These are phyloP conservation scores for Pseudocercospora vitis DNA, from an alignment of 2,329 filamentous ascomycete species.

Conservation along the genomic window DNA sequence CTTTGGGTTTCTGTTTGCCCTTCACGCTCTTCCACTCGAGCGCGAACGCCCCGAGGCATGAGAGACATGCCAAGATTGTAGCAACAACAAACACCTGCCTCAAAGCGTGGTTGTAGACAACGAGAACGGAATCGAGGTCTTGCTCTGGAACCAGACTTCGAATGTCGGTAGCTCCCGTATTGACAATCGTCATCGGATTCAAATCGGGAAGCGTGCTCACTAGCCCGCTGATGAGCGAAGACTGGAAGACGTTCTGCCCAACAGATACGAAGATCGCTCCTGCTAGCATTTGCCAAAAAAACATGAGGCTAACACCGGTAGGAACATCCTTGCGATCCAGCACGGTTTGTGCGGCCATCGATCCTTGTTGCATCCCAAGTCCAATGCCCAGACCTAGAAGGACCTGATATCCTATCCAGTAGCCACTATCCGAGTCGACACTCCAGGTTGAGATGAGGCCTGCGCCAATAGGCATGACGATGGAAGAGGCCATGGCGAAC, in stretches of 20 bases:
- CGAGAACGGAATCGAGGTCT: constrained; percentile 19
- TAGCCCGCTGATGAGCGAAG: constrained; percentile 20
- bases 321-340: constrained; percentile 42
- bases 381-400: constrained; percentile 49
- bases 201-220: constrained; percentile 16
- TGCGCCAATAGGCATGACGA: constrained; percentile 46
- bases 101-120: constrained; percentile 35
- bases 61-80: constrained; percentile 23
- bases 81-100: constrained; percentile 33
- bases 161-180: constrained; percentile 36
- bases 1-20: constrained; percentile 29
- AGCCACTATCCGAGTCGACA: constrained; percentile 38
- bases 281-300: constrained; percentile 47
- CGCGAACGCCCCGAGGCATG: constrained; percentile 26
- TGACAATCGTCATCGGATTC: constrained; percentile 24
- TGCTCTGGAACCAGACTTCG: constrained; percentile 28
- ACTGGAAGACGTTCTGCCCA: constrained; percentile 38
- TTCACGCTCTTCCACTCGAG: constrained; percentile 35
- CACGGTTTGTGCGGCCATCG: constrained; percentile 43
- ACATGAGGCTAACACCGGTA: constrained; percentile 41
- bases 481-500: constrained; percentile 42
- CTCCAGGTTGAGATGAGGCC: constrained; percentile 48
- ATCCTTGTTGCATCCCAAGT: constrained; percentile 43
- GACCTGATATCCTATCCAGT: constrained; percentile 54
- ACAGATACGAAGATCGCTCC: constrained; percentile 47